Evolutionary conservation across 2,329 filamentous ascomycete species (phyloP), one percentile per base, ranked within the genome.

Genomic region (Sarocladium brachiariae): DNA sequence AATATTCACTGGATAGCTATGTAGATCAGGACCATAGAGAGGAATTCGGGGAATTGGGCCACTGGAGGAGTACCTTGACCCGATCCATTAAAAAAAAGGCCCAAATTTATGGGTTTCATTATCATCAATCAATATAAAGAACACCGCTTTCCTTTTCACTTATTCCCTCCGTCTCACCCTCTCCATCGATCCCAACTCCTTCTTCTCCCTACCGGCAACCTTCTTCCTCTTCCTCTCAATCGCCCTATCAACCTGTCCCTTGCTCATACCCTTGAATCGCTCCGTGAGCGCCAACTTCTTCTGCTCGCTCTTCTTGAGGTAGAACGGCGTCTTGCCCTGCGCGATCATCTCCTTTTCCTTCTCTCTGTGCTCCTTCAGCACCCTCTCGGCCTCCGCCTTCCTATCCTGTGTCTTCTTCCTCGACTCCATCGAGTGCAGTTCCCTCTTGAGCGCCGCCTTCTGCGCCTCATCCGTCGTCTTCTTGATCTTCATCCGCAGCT

Each of bases 161-260:
- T 37, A 24, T 5, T 41, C n/a, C 35, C 51, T 27, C 9, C 18
- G 33, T 13, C 33, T 57, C n/a, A 57, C 52, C 21, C 69, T 62
- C 55, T 68, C 58, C 58, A 72, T 51, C 18, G 57, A 63, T 50
- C 62, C 67, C 77, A 91, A 73, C 55, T 82, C 78, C 71, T 82
- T 95, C 73, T 87, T 87, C 76, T 97, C 93, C 74, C 86, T 92
- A 9, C 81, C 75, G 1, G 87, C 82, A 50, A 89, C 74, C 84
- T 96, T 96, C 84, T 96, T 96, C 68, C 89, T 75, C 71, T 86
- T 83, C 64, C 88, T 78, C 75, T 95, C 89, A 61, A 97, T 88
- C 13, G 85, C 83, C 71, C 84, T 86, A 55, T 95, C 87, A 53
- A 90, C 80, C 69, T 96, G 84, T 65, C 84, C 86, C 64, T 86